Evolutionary conservation across 208 protist species (phyloP).

Genomic region (Leptomonas seymouri): DNA sequence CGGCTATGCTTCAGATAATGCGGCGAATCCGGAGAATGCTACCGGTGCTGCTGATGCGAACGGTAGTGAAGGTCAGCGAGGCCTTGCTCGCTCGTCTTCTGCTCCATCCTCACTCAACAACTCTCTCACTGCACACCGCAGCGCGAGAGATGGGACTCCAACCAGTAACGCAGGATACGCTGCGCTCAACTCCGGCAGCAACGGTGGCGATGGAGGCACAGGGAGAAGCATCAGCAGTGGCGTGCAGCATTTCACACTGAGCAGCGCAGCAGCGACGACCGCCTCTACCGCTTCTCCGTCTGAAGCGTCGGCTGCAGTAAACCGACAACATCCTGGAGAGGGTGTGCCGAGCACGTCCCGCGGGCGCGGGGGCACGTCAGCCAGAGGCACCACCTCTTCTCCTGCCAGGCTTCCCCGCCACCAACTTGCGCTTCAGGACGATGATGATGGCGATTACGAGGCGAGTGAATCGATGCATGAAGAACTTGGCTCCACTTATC

Average conservation of each 20-base stretch:
- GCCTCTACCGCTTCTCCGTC: not conserved
- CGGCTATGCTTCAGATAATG: not conserved
- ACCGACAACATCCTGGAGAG: not conserved
- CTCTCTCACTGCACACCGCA: not conserved
- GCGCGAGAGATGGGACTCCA: not conserved
- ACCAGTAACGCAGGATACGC: not conserved
- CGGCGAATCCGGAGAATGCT: not conserved
- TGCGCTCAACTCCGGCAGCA: not conserved
- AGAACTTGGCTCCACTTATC: not conserved
- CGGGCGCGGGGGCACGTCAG: not conserved
- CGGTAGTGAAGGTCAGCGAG: not conserved
- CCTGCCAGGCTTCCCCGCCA: not conserved
- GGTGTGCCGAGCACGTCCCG: not conserved
- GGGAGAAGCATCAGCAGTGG: slow-evolving; percentile 1
- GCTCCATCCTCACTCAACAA: not conserved
- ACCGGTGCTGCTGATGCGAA: not conserved
- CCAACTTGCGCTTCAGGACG: slow-evolving; percentile 3
- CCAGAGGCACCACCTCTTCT: not conserved
- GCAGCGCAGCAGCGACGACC: not conserved
- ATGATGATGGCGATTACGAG: not conserved
- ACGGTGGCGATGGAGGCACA: not conserved
- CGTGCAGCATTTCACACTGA: not conserved
- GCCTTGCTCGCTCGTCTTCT: slow-evolving; percentile 1
- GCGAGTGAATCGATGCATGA: not conserved
- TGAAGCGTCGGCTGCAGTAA: not conserved